These are phyloP conservation scores for Metschnikowia lochheadii DNA, from an alignment of 805 yeast species.

Conservation along the genomic window DNA sequence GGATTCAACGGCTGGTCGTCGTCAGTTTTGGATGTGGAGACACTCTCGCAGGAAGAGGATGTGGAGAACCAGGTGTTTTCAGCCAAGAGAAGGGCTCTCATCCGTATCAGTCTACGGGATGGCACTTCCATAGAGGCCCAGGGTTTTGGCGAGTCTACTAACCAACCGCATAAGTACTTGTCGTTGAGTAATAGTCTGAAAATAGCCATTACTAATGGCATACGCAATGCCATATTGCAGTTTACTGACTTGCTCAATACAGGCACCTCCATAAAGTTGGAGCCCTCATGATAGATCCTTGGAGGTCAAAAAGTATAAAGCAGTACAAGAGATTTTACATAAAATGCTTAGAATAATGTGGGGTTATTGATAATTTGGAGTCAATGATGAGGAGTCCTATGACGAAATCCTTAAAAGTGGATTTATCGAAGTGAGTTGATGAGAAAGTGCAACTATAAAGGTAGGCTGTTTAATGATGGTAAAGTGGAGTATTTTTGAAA, in stretches of 20 bases:
- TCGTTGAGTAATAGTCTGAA: constrained; percentile 41
- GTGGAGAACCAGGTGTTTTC: constrained; percentile 20
- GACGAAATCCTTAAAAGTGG: too few species aligned
- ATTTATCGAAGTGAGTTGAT: too few species aligned
- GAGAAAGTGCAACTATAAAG: too few species aligned
- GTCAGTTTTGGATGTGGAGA: constrained; percentile 28
- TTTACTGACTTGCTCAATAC: constrained; percentile 17
- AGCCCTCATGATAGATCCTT: neutral
- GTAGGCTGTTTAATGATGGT: too few species aligned
- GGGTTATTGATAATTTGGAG: too few species aligned
- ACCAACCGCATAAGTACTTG: constrained; percentile 29
- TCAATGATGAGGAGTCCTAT: too few species aligned
- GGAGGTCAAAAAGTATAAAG: too few species aligned
- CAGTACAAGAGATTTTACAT: too few species aligned
- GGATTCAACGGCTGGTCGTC: constrained; percentile 59
- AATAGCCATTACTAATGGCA: constrained; percentile 45
- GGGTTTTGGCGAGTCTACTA: constrained; percentile 39
- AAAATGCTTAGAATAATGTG: too few species aligned
- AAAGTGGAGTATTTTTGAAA: too few species aligned
- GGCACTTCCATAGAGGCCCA: constrained; percentile 35
- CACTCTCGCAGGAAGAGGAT: constrained; percentile 19
- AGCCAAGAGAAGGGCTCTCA: constrained; percentile 24
- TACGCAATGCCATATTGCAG: constrained; percentile 39
- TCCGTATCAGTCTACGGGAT: constrained; percentile 39
- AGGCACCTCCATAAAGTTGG: constrained; percentile 5